These are phyloP conservation scores for Nicotiana sylvestris DNA, from an alignment of 257 asterid species.

Conservation along the genomic window DNA sequence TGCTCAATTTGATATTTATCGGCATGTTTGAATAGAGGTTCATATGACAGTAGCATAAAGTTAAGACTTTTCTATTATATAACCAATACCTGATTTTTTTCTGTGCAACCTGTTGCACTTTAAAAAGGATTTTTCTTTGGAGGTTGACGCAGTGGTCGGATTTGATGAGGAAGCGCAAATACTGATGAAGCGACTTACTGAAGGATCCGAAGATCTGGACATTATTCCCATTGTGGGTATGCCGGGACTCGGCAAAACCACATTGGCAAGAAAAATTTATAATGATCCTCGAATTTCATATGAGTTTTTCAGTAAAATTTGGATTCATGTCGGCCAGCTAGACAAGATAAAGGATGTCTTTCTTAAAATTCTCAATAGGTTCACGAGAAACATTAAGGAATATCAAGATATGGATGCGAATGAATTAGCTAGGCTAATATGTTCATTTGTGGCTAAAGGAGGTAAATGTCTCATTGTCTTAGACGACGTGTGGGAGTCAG, in stretches of 20 bases:
- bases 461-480: conserved; percentile 29
- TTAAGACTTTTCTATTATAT: too few species aligned
- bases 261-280: conserved; percentile 30
- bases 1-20: too few species aligned
- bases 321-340: conserved; percentile 28
- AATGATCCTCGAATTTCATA: conserved; percentile 11
- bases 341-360: conserved; percentile 4
- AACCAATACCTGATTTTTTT: too few species aligned
- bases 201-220: conserved; percentile 13
- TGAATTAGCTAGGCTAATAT: conserved; percentile 12
- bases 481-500: conserved; percentile 31
- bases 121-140: too few species aligned
- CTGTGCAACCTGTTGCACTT: too few species aligned
- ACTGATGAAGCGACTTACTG: conserved; percentile 14
- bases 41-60: too few species aligned
- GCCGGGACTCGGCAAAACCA: conserved; percentile 41
- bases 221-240: conserved; percentile 33
- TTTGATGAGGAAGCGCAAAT: conserved; percentile 19
- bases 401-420: background rate
- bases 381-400: conserved; percentile 9
- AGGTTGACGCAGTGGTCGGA: too few species aligned
- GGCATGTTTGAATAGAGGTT: too few species aligned
- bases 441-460: background rate
- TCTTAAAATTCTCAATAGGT: conserved; percentile 17
- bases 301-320: conserved; percentile 25